Base-by-base conservation (phyloP, 306 rosid species). In the Prunus padus region DNA sequence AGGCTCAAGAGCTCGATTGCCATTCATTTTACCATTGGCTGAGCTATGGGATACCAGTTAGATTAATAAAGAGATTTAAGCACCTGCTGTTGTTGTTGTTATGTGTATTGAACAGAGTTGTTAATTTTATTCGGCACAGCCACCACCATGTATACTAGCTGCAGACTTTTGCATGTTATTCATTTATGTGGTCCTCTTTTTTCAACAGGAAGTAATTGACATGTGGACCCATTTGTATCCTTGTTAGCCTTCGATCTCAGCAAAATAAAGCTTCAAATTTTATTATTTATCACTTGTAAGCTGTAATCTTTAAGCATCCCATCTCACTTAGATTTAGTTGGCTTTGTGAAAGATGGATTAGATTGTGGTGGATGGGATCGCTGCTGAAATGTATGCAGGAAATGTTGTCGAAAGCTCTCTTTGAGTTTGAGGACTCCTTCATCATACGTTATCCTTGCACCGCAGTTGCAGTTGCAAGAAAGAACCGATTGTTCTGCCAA, bases 11-110 rank as follows among this genome's bases (percentile, higher is more conserved):
- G 90, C 91, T 89, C 88, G 23, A 82, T 80, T 74, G 90, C 95
- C 93, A 85, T 92, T 88, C 87, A 79, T 87, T 87, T 90, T 88
- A 77, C 87, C 79, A 25, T 82, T 90, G 96, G 92, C 94, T 84
- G 96, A 84, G 97, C 92, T 80, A 57, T 73, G 85, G 82, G 82
- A 82, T 79, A 76, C 76, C 76, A 61, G 62, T 76, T 86, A 70
- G 76, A 85, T 71, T 81, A 80, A 84, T 81, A 79, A 83, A 69
- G 82, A 54, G 80, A 62, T 80, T 63, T 30, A 74, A 72, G 71
- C 82, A 81, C 77, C 69, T 81, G 76, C 74, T 84, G 84, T 73
- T 89, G 79, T 73, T 61, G 64, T 84, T 76, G 78, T 73, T 44
- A 30, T 23, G 71, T 73, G 84, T 79, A n/a, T 73, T 59, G 68